Conservation (phyloP, 1,284 basidiomycete genomes). For the Apiotrichum porosum region DNA sequence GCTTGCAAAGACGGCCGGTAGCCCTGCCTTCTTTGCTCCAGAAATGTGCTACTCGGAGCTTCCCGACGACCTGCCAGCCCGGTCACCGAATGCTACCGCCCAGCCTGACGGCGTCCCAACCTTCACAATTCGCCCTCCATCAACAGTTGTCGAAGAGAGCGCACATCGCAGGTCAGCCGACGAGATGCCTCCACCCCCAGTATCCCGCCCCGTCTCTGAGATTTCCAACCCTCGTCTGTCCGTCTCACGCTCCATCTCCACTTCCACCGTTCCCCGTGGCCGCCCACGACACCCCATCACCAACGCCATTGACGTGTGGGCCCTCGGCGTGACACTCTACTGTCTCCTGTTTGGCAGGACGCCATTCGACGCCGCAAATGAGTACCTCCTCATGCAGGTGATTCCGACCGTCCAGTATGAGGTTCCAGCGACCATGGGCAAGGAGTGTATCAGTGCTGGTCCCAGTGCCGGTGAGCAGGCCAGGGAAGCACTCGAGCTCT, state of each 20-base stretch:
- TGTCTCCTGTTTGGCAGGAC: conserved; percentile 83
- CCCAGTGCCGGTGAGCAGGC: conserved; percentile 46
- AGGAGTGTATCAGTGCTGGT: conserved; percentile 62
- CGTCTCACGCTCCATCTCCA: conserved; percentile 27
- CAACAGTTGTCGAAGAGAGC: not conserved
- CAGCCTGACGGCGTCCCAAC: conserved; percentile 20
- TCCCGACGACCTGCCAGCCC: conserved; percentile 21
- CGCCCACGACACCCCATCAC: conserved; percentile 66
- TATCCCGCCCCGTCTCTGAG: too few relatives aligned
- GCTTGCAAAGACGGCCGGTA: conserved; percentile 88
- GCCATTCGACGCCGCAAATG: conserved; percentile 64
- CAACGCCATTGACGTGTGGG: conserved; percentile 98
- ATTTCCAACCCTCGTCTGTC: too few relatives aligned
- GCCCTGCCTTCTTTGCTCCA: conserved; percentile 95
- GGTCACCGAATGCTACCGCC: conserved; percentile 3
- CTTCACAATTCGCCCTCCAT: conserved; percentile 39
- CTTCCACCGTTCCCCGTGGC: conserved; percentile 21
- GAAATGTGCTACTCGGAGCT: conserved; percentile 68
- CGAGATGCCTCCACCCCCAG: too few relatives aligned
- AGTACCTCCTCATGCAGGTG: conserved; percentile 76
- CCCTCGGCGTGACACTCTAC: conserved; percentile 94
- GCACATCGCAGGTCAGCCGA: too few relatives aligned
- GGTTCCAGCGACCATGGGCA: conserved; percentile 68
- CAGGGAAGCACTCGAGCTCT: conserved; percentile 62
- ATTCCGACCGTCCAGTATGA: conserved; percentile 77